phyloP scores from a whole-genome alignment of 2,329 filamentous ascomycete genomes.

The Clonostachys sp. region DNA sequence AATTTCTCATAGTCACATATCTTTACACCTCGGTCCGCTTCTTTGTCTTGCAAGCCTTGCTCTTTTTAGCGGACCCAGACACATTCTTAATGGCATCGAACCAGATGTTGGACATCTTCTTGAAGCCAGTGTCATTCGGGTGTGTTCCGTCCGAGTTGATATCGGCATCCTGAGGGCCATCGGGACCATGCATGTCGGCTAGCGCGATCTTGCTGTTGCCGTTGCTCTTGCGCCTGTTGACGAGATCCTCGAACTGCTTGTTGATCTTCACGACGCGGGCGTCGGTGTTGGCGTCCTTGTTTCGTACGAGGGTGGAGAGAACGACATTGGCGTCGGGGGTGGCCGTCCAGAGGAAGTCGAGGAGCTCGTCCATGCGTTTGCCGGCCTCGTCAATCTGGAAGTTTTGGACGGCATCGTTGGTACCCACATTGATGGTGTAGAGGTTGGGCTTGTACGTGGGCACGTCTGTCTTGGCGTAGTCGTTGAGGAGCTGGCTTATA shows the following conservation, averaged over 20 bases:
- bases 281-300: conserved; percentile 12
- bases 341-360: conserved; percentile 19
- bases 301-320: conserved; percentile 21
- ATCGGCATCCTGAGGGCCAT: conserved; percentile 16
- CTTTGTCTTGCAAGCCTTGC: no score
- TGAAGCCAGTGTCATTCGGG: conserved; percentile 24
- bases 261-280: conserved; percentile 7
- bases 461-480: conserved; percentile 17
- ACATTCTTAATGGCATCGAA: conserved; percentile 12
- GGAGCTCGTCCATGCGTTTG: conserved; percentile 15
- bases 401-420: conserved; percentile 29
- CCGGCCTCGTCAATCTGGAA: conserved; percentile 19
- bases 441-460: conserved; percentile 24
- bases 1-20: no score
- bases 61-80: no score
- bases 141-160: conserved; percentile 22
- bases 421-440: conserved; percentile 29
- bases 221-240: no score
- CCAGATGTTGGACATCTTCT: conserved; percentile 26
- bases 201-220: conserved; percentile 20
- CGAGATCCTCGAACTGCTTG: no score
- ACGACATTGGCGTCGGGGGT: conserved; percentile 19
- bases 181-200: conserved; percentile 26
- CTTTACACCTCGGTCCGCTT: no score
- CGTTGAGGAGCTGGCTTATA: conserved; percentile 21